Evolutionary conservation across 2,329 filamentous ascomycete genomes (phyloP), one percentile per base, ranked within the genome.

Genomic region (Gliomastix tumulicola): DNA sequence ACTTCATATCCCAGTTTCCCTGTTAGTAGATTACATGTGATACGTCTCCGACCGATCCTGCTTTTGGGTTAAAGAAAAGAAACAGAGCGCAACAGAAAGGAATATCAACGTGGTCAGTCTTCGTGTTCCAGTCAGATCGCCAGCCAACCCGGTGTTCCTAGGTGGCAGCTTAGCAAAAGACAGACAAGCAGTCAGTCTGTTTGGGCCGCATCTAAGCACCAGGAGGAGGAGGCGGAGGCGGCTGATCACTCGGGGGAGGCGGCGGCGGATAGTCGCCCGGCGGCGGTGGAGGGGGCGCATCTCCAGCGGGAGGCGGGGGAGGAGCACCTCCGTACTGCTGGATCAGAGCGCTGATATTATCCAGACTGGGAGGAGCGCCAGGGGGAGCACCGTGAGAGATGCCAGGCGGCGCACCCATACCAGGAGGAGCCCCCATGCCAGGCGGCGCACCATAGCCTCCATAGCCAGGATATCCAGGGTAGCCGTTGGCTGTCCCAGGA

Each of bases 141-240:
- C n/a, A n/a, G n/a, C n/a, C n/a, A n/a, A n/a, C n/a, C n/a, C n/a
- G n/a, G n/a, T n/a, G n/a, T n/a, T n/a, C n/a, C n/a, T n/a, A n/a
- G n/a, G n/a, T n/a, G n/a, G n/a, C n/a, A n/a, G n/a, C n/a, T n/a
- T n/a, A n/a, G n/a, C n/a, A n/a, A n/a, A n/a, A n/a, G n/a, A n/a
- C n/a, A n/a, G n/a, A n/a, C n/a, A n/a, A n/a, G n/a, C n/a, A n/a
- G n/a, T n/a, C n/a, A n/a, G n/a, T n/a, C n/a, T n/a, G n/a, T n/a
- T n/a, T n/a, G n/a, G n/a, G n/a, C n/a, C n/a, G n/a, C n/a, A n/a
- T 28, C 17, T 28, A 28, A 28, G 25, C 25, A 28, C 68, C 68
- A 40, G 67, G 66, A 44, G 78, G 77, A 36, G 78, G 78, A 39
- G 78, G 79, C 18, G 83, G 79, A 13, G 79, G 78, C 44, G 79